Evolutionary conservation across 805 yeast species (phyloP), one percentile per base, ranked within the genome.

Genomic region (Yamadazyma paraphyllophila): DNA sequence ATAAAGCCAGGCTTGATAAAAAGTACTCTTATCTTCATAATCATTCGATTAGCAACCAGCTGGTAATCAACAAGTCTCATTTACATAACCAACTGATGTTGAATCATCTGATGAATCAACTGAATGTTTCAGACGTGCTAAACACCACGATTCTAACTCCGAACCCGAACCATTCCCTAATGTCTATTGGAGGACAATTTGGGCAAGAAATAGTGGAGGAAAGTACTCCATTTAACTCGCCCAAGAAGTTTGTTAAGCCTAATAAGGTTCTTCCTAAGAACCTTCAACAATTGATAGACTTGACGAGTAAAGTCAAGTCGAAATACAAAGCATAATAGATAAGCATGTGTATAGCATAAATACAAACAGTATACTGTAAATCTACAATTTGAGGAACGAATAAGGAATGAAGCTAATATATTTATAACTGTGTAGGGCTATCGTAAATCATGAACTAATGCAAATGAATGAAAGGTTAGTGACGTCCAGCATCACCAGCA

Each of bases 181-280:
- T 55, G 5, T 66, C 74, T 7, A 59, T 64, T 10, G 51, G 71
- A 34, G 57, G 63, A 10, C 67, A 67, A 8, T 61, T 66, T 50
- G 73, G 69, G 6, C 59, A 57, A 36, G 73, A 72, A 4, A 61
- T 69, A 2, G 48, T 67, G 1, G 73, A 65, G 44, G 73, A 66
- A 43, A 67, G 73, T 44, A 65, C 73, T 0, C 74, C 73, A 4
- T 53, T 54, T 32, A 58, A 54, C 8, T 61, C 72, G 2, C 71
- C 68, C 2, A 53, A 51, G 27, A 41, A 45, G 29, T 34, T 48
- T 26, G 41, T 27, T 4, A 46, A 46, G 12, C 54, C 55, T 17
- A 16, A 2, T 17, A 42, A 27, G 42, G 43, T 32, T 34, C 35
- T 14, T 51, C 58, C 35, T n/a, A 49, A 39, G 16, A 47, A 32